These are phyloP conservation scores for Yarrowia keelungensis DNA, from an alignment of 805 yeast genomes.

Conservation along the genomic window DNA sequence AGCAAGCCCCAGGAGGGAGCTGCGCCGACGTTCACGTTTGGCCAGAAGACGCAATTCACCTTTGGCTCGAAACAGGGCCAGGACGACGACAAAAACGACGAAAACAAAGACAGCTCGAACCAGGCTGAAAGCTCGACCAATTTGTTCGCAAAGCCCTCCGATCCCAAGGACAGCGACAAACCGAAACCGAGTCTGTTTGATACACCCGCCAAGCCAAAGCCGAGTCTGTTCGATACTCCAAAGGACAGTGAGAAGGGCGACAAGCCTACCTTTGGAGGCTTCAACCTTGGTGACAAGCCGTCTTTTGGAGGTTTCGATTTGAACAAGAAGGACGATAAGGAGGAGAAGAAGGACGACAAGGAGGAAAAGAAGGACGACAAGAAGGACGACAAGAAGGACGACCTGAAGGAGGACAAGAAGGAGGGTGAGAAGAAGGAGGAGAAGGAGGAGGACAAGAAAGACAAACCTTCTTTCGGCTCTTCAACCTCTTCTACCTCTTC, in stretches of 20 bases:
- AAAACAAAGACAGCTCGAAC: background rate
- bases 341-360: background rate
- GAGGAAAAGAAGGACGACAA: background rate
- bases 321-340: background rate
- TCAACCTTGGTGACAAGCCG: slow-evolving; percentile 1
- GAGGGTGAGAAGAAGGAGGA: too few relatives aligned
- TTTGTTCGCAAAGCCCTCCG: slow-evolving; percentile 1
- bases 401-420: too few relatives aligned
- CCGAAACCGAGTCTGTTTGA: too few relatives aligned
- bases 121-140: too few relatives aligned
- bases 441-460: too few relatives aligned
- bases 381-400: background rate
- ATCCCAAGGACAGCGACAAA: background rate
- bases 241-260: background rate
- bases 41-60: background rate
- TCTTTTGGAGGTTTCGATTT: background rate
- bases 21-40: slow-evolving; percentile 8
- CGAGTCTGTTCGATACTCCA: slow-evolving; percentile 9
- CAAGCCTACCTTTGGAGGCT: slow-evolving; percentile 2
- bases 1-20: background rate
- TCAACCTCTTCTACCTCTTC: too few relatives aligned
- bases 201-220: background rate
- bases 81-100: background rate
- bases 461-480: too few relatives aligned
- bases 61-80: background rate